Evolutionary conservation across 495 filamentous ascomycete genomes (phyloP).

Genomic region (Lasiosphaeris hirsuta): DNA sequence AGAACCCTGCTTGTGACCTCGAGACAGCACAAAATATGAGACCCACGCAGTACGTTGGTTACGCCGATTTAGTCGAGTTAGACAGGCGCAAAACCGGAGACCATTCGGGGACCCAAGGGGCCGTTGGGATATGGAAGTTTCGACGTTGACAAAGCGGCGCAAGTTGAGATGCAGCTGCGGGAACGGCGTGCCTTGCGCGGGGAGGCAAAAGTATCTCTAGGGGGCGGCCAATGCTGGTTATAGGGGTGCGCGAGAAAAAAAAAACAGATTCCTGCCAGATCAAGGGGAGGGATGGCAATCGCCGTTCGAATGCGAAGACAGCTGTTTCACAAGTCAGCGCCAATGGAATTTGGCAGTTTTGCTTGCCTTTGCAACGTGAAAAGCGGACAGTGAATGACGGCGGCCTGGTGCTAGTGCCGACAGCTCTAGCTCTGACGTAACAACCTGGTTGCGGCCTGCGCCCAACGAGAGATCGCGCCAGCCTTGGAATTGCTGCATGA

Average conservation of each 20-base stretch:
- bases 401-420: constrained; percentile 6
- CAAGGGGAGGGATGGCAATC: background rate
- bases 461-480: background rate
- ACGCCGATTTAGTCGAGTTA: background rate
- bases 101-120: background rate
- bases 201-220: no score
- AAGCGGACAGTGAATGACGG: constrained; percentile 9
- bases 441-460: background rate
- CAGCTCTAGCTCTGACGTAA: constrained; percentile 6
- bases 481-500: no score
- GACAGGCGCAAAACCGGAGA: constrained; percentile 3
- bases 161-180: background rate
- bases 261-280: background rate
- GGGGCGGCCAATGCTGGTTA: background rate
- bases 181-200: no score
- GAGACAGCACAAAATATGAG: no score
- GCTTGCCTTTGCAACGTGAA: background rate
- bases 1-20: no score
- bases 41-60: no score
- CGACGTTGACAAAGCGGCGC: background rate
- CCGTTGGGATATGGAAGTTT: background rate
- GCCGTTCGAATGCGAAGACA: background rate
- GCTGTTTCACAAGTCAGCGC: background rate
- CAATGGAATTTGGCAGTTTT: background rate
- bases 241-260: background rate